A percentile compares a stretch with the other conserved stretches of the same genome.
phyloP scores from a whole-genome alignment of 768 basidiomycete species.

The Pisolithus sp. region DNA sequence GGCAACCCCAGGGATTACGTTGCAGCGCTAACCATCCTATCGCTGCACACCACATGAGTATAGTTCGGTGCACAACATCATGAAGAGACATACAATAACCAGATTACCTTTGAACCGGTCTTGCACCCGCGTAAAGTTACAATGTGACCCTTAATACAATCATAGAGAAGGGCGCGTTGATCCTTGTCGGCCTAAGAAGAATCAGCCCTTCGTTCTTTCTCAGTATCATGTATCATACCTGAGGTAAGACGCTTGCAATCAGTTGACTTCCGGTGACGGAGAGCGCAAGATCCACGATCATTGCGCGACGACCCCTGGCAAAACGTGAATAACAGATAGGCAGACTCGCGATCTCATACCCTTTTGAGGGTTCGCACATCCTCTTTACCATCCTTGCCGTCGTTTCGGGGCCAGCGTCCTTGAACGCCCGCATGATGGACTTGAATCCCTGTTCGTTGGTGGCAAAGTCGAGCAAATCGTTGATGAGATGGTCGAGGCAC shows the following conservation, averaged over 20 bases:
- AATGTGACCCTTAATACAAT: conserved; percentile 82
- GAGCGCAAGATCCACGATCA: conserved; percentile 80
- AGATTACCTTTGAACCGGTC: conserved; percentile 87
- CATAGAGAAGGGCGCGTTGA: conserved; percentile 74
- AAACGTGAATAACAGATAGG: conserved; percentile 10
- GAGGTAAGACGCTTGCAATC: conserved; percentile 75
- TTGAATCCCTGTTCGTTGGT: conserved; percentile 85
- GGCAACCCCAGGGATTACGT: conserved; percentile 1
- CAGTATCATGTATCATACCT: conserved; percentile 36
- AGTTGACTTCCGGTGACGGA: conserved; percentile 82
- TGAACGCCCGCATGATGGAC: conserved; percentile 79
- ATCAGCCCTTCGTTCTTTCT: conserved; percentile 6
- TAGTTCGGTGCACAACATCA: not conserved
- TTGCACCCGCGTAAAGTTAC: conserved; percentile 88
- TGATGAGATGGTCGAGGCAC: conserved; percentile 72
- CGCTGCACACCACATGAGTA: conserved; percentile 29
- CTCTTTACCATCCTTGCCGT: conserved; percentile 68
- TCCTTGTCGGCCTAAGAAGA: conserved; percentile 70
- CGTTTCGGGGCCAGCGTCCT: conserved; percentile 75
- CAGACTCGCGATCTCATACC: conserved; percentile 34
- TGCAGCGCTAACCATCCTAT: conserved; percentile 43
- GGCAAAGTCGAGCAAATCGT: conserved; percentile 71
- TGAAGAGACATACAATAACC: conserved; percentile 57
- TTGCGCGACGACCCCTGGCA: conserved; percentile 63
- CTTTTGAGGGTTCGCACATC: conserved; percentile 83